Evolutionary conservation across 2,329 filamentous ascomycete species (phyloP), one percentile per base, ranked within the genome.

Genomic region (Sphaerulina vaccinii): DNA sequence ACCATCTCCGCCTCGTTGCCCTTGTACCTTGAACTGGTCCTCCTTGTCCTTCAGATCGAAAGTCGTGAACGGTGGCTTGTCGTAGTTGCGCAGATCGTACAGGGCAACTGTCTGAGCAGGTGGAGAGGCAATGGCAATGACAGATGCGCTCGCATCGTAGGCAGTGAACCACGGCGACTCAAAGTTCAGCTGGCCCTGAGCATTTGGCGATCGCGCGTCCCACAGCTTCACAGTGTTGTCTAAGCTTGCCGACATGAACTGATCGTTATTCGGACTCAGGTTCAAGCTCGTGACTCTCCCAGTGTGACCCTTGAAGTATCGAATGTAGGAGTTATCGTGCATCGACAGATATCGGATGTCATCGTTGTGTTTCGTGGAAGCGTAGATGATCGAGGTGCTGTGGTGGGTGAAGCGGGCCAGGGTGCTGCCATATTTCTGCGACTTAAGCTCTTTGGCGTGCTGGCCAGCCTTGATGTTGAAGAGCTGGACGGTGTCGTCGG

Each of bases 361-460:
- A 75, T 92, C 87, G 66, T 99, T 95, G 63, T 95, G 84, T 68
- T 96, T 96, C 10, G 93, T 99, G 68, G 89, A 95, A 45, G 93
- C 91, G 66, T 97, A 96, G 54, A 99, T 85, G 66, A 99, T 90
- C 68, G 89, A 91, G 18, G 89, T 89, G 59, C 85, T 85, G 55
- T 92, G 88, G 68, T 97, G 93, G 1, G 92, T 96, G 71, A 97
- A 99, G 62, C 89, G 87, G 32, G 93, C 93, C 50, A 96, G 80
- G 68, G 96, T 93, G 15, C 90, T 90, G 54, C 93, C 93, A 65
- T 99, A 99, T 70, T 99, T 99, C 68, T 97, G 95, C 73, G 88
- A 95, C 45, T 95, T 84, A 40, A 96, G 79, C 54, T 86, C 86
- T 74, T 97, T 97, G 40, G 90, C 88, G 62, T 90, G 86, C 55